Evolutionary conservation across 2,329 filamentous ascomycete genomes (phyloP), one percentile per base, ranked within the genome.

Genomic region (Colletotrichum chlorophyti): DNA sequence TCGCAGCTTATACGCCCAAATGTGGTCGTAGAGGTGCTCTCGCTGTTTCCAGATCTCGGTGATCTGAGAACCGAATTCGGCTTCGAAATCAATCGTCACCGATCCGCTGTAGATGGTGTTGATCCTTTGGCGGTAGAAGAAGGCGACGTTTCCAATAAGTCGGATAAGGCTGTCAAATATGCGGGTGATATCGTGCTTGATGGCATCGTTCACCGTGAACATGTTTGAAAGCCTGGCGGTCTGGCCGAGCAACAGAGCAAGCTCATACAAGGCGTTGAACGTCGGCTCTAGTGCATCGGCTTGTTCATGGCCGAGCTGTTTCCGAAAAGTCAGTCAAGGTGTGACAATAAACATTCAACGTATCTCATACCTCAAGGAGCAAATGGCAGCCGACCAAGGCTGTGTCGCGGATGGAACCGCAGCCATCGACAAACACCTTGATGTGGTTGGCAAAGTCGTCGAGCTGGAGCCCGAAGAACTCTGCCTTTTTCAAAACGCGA

Each of bases 401-500:
- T 3, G 73, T 70, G 8, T 58, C 35, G 19, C 54, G 54, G 5
- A 47, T 40, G 14, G 63, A 71, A 65, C 51, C 66, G 15, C 58
- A 64, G 1, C 66, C 66, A 5, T 61, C 47, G 1, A 62, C 60
- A 17, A 70, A 68, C 0, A 41, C n/a, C 7, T 70, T 68, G 2
- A 76, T 66, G 17, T 68, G 69, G 21, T 63, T 62, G 6, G 71
- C 72, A 15, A 76, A 75, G 4, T 68, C 65, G 55, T 69, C 72
- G 14, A 77, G 65, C 58, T 76, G 74, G 5, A 75, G 66, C 3
- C 74, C 74, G 38, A 76, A 77, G 67, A 73, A 76, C 55, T 77
- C 73, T 3, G 75, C 75, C 14, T 71, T 69, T 34, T 70, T 72
- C 26, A 77, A 64, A 1, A 77, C 74, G 1, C 71, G 69, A 52